Conservation (phyloP, 2,329 filamentous ascomycete species). For the Fusarium compactum region DNA sequence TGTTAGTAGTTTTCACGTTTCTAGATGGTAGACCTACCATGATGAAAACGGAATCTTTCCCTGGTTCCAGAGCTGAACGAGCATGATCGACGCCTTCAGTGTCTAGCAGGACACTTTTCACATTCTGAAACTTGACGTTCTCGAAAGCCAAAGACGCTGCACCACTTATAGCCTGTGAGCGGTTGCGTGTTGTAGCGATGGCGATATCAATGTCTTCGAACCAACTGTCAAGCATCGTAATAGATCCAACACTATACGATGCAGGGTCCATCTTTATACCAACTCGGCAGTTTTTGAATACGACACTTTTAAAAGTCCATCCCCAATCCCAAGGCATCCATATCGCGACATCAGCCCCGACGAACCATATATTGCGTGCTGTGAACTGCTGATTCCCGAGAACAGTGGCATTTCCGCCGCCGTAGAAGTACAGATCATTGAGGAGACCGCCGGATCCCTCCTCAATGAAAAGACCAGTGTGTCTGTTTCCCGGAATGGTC, state of each 20-base stretch:
- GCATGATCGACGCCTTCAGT: constrained; percentile 37
- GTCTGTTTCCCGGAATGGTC: constrained; percentile 58
- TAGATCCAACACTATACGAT: constrained; percentile 73
- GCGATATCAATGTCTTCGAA: constrained; percentile 75
- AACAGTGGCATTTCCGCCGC: constrained; percentile 70
- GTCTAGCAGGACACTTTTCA: constrained; percentile 49
- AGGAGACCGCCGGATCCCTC: constrained; percentile 75
- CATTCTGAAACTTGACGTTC: constrained; percentile 58
- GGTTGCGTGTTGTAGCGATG: constrained; percentile 70
- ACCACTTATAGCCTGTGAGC: constrained; percentile 50
- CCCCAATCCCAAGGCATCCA: constrained; percentile 82
- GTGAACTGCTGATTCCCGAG: constrained; percentile 79
- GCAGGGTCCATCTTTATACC: constrained; percentile 75
- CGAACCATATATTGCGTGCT: constrained; percentile 75
- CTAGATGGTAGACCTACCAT: constrained; percentile 37
- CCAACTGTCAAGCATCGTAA: constrained; percentile 79
- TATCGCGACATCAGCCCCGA: constrained; percentile 73
- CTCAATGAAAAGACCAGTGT: constrained; percentile 72
- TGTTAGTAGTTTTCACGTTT: constrained; percentile 16
- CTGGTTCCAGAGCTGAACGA: constrained; percentile 15
- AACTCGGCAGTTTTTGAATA: constrained; percentile 71
- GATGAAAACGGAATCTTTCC: constrained; percentile 38
- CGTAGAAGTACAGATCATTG: constrained; percentile 77
- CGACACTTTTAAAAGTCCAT: constrained; percentile 77
- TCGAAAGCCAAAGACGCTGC: constrained; percentile 61